Conservation (phyloP, 208 protist species). For the Trypanosoma avium region DNA sequence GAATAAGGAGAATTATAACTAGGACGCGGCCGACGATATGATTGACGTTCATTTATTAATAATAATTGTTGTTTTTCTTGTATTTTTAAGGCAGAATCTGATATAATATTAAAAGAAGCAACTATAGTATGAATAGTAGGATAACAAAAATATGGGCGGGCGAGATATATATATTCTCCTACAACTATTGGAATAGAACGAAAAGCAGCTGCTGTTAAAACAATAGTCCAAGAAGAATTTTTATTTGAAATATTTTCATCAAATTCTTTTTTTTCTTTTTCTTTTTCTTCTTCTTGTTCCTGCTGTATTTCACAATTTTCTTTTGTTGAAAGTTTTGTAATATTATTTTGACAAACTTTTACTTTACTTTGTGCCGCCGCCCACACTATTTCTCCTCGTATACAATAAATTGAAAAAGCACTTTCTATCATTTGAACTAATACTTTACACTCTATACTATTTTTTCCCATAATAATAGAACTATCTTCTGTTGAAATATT, state of each 20-base stretch:
- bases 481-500: too few relatives aligned
- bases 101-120: constrained; percentile 58
- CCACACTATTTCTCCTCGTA: constrained; percentile 29
- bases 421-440: constrained; percentile 28
- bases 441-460: constrained; percentile 26
- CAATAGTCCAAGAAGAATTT: constrained; percentile 37
- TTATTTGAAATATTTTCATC: neutral
- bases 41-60: neutral
- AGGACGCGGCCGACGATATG: constrained; percentile 2
- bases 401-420: constrained; percentile 28
- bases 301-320: neutral
- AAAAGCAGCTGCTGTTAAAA: constrained; percentile 42
- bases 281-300: neutral
- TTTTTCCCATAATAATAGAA: constrained; percentile 1
- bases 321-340: neutral
- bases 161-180: constrained; percentile 54
- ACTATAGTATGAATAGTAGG: constrained; percentile 33
- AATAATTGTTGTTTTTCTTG: too few relatives aligned
- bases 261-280: neutral
- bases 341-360: constrained; percentile 11
- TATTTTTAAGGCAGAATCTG: constrained; percentile 48
- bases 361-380: constrained; percentile 1
- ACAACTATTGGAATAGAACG: constrained; percentile 32
- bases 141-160: constrained; percentile 50
- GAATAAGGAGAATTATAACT: too few relatives aligned